Conservation (phyloP, 768 basidiomycete species). For the Sarcomyxa edulis region DNA sequence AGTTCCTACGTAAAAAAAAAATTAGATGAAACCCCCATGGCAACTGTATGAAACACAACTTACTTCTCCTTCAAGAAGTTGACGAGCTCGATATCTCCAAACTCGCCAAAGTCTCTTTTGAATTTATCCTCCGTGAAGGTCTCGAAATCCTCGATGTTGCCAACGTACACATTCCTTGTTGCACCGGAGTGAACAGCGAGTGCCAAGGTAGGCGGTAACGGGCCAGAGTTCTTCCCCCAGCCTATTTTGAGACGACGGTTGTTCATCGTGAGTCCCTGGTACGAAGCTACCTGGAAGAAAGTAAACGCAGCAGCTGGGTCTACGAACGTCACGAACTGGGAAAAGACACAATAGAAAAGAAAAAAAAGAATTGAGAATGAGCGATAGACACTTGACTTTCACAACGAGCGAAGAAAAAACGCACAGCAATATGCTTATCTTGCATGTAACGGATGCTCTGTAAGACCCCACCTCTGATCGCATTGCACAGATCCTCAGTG, state of each 20-base stretch:
- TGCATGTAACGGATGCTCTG: conserved; percentile 94
- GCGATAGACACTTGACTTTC: too few relatives aligned
- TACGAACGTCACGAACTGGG: conserved; percentile 91
- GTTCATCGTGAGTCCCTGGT: conserved; percentile 86
- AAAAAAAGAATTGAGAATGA: too few relatives aligned
- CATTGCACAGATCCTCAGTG: conserved; percentile 93
- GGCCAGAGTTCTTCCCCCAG: conserved; percentile 96
- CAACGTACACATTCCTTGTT: conserved; percentile 95
- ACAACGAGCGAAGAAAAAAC: too few relatives aligned
- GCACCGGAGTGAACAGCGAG: conserved; percentile 90
- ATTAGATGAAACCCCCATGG: conserved; percentile 3
- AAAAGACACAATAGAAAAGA: conserved; percentile 10
- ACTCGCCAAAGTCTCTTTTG: conserved; percentile 91
- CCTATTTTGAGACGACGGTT: conserved; percentile 94
- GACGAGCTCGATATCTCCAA: conserved; percentile 94
- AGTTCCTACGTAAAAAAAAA: conserved; percentile 55
- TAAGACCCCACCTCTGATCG: conserved; percentile 92
- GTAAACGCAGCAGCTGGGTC: conserved; percentile 90
- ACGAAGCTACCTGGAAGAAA: conserved; percentile 90
- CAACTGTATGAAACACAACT: conserved; percentile 22
- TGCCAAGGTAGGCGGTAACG: conserved; percentile 76
- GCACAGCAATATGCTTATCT: conserved; percentile 94
- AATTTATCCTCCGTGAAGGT: conserved; percentile 85
- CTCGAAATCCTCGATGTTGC: conserved; percentile 94
- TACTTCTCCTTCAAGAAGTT: conserved; percentile 94